Evolutionary conservation across 495 filamentous ascomycete species (phyloP).

Genomic region (Schizothecium vesticola): DNA sequence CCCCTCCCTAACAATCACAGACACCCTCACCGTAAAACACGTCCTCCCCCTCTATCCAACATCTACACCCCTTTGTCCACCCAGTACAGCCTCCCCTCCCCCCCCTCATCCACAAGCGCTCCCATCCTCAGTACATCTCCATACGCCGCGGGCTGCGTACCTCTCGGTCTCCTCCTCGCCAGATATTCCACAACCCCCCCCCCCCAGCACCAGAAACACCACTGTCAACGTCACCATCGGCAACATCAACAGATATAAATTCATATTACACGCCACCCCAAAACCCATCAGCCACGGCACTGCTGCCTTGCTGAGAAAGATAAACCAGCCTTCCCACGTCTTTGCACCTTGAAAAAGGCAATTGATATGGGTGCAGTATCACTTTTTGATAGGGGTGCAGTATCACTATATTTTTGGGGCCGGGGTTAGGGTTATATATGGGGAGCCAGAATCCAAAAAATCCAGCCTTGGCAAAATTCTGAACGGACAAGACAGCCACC

Average conservation of each 20-base stretch:
- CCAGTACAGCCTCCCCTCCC: too few relatives aligned
- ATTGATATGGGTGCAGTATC: not conserved
- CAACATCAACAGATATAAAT: not conserved
- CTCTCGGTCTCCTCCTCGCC: not conserved
- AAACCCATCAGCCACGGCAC: not conserved
- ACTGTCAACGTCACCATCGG: not conserved
- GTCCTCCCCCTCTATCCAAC: too few relatives aligned
- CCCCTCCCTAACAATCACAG: too few relatives aligned
- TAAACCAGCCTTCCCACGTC: not conserved
- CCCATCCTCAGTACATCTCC: not conserved
- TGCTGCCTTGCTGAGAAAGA: not conserved
- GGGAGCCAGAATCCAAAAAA: too few relatives aligned
- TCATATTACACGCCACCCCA: not conserved
- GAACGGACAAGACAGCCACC: too few relatives aligned
- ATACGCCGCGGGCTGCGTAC: not conserved
- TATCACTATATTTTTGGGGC: too few relatives aligned
- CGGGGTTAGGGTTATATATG: too few relatives aligned
- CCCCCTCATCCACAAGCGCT: conserved; percentile 5
- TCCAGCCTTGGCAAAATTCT: too few relatives aligned
- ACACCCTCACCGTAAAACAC: too few relatives aligned
- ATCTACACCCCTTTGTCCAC: too few relatives aligned
- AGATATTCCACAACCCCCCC: not conserved
- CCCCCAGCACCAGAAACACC: not conserved
- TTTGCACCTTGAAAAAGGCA: not conserved
- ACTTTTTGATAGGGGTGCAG: too few relatives aligned